Base-by-base conservation (phyloP, 176 grass and related monocot genomes). In the Alopecurus myosuroides region DNA sequence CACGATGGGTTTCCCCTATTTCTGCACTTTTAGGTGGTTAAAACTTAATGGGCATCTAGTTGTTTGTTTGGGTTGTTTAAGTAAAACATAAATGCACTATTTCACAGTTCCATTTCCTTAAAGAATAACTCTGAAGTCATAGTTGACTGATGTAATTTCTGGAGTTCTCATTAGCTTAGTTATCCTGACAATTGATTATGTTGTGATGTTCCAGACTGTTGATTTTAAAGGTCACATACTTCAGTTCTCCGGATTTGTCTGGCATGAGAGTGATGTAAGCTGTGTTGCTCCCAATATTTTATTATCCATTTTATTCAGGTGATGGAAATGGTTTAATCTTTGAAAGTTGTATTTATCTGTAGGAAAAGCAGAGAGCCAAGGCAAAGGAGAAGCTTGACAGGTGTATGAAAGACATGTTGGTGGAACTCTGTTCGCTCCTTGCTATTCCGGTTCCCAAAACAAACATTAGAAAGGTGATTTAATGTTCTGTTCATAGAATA, bases 381-480 rank as follows among this genome's bases (percentile, higher is more conserved):
- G 90, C 89, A 77, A 99, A 99, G 81, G 94, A 97, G 72, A 99
- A 95, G 86, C 93, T 99, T 85, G 97, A 99, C 88, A 99, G 91
- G 88, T 99, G 91, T 89, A 67, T 87, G 51, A 99, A 97, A 89
- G 94, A 97, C 23, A 74, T 50, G 13, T 81, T 99, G 53, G 41
- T 92, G 56, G 97, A 99, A 53, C 76, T 99, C n/a, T 99, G 91
- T 86, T 94, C 91, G 57, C 76, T 92, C 37, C 85, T 99, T 86
- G 90, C 88, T 84, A 92, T 99, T 88, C 85, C 97, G 45, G 87
- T 84, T 88, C 84, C 92, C 39, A 99, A 91, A 97, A 36, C 90
- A 52, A 91, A 78, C 9, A 63, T 74, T 85, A 91, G 89, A 91
- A 99, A 99, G 97, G 97, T 96, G 85, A 17, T 37, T 55, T 35